A percentile compares a stretch with the other conserved stretches of the same genome.
These are phyloP conservation scores for Didymella pomorum DNA, from an alignment of 2,329 filamentous ascomycete genomes.

Conservation along the genomic window DNA sequence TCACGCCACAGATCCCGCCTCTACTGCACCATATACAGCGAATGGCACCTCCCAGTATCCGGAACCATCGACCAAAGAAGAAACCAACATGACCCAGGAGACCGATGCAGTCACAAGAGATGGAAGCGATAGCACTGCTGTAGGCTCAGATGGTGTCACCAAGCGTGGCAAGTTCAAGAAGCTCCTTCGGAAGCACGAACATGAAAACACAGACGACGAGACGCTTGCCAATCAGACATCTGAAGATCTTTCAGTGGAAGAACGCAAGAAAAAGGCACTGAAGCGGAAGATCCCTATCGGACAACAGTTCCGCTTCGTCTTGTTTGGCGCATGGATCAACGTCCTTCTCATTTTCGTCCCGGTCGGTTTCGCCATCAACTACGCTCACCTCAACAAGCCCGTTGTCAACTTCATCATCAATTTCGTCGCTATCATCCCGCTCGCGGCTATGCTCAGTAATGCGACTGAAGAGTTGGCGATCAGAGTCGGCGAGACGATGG, in stretches of 20 bases:
- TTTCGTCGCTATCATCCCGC: constrained; percentile 90
- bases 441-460: constrained; percentile 85
- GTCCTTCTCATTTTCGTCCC: constrained; percentile 80
- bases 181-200: constrained; percentile 34
- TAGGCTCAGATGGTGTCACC: constrained; percentile 27
- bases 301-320: constrained; percentile 72
- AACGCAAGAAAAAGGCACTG: constrained; percentile 41
- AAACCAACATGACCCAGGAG: constrained; percentile 15
- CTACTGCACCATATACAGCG: constrained; percentile 32
- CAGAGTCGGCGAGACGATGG: constrained; percentile 79
- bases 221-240: constrained; percentile 31
- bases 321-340: constrained; percentile 89
- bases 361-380: constrained; percentile 76
- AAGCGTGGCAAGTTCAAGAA: constrained; percentile 45
- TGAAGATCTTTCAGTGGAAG: constrained; percentile 40
- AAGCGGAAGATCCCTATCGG: constrained; percentile 48
- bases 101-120: constrained; percentile 28
- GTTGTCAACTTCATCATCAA: constrained; percentile 79
- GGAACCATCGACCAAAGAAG: constrained; percentile 23
- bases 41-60: constrained; percentile 20
- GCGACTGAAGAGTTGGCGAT: constrained; percentile 90
- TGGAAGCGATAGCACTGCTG: constrained; percentile 36
- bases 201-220: constrained; percentile 25
- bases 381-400: constrained; percentile 54
- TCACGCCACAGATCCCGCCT: constrained; percentile 40